Percentiles rank a stretch among this genome's conserved stretches.
These are phyloP conservation scores for Ambrosiella xylebori DNA, from an alignment of 2,329 filamentous ascomycete species.

Conservation along the genomic window DNA sequence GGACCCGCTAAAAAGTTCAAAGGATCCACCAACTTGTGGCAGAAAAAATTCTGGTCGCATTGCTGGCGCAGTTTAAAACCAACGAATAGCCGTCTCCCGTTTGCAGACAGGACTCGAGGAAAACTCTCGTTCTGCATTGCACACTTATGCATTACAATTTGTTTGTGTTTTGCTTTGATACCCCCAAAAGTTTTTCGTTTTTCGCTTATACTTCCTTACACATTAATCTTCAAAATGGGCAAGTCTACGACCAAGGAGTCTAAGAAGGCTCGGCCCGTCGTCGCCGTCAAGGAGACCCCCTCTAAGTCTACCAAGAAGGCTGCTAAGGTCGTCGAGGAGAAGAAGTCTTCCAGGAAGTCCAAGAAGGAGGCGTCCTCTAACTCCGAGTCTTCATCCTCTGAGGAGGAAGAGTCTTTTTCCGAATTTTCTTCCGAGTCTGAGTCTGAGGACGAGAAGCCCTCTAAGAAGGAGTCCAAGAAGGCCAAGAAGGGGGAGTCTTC, in stretches of 20 bases:
- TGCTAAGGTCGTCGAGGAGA: constrained; percentile 28
- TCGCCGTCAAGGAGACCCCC: constrained; percentile 24
- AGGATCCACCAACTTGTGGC: constrained; percentile 21
- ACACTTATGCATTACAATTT: constrained; percentile 10
- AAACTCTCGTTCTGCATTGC: constrained; percentile 7
- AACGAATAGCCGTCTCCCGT: not conserved
- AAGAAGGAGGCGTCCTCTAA: constrained; percentile 23
- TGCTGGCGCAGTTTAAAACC: constrained; percentile 9
- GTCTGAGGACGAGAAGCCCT: constrained; percentile 22
- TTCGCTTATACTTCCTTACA: constrained; percentile 14
- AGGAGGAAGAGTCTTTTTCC: constrained; percentile 20
- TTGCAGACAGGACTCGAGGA: constrained; percentile 1
- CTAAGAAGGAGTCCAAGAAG: constrained; percentile 28
- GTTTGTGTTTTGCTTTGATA: constrained; percentile 11
- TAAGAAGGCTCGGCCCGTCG: constrained; percentile 31
- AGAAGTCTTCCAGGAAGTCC: constrained; percentile 25
- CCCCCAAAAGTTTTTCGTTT: constrained; percentile 13
- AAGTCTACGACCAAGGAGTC: constrained; percentile 40
- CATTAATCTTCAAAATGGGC: constrained; percentile 32
- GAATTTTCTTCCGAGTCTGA: constrained; percentile 18
- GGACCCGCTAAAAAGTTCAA: constrained; percentile 13
- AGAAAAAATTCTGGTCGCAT: constrained; percentile 16
- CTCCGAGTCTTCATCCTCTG: constrained; percentile 22
- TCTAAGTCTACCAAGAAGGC: constrained; percentile 43
- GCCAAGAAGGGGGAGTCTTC: constrained; percentile 26